Evolutionary conservation across 371 early-diverging fungal species (phyloP).

Genomic region (Apophysomyces ossiformis): DNA sequence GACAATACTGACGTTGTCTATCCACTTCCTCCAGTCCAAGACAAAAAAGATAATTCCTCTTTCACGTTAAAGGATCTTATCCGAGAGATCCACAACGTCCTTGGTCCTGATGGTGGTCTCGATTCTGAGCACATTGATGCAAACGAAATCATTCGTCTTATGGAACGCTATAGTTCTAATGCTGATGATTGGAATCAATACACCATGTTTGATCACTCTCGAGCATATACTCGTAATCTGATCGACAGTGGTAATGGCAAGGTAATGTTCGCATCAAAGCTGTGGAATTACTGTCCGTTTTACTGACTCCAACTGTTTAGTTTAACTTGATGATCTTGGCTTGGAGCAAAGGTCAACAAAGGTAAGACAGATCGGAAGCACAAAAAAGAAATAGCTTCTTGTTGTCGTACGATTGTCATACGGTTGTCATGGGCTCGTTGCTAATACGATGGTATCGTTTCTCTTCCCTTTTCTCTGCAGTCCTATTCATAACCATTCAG

Average conservation of each 20-base stretch:
- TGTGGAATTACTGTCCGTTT: slow-evolving; percentile 3
- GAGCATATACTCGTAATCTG: slow-evolving; percentile 82
- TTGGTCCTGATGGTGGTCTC: slow-evolving; percentile 34
- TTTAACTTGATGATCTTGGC: slow-evolving; percentile 92
- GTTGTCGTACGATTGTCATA: no score
- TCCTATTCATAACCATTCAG: slow-evolving; percentile 94
- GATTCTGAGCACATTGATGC: slow-evolving; percentile 68
- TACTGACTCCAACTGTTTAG: slow-evolving; percentile 18
- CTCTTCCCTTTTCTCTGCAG: slow-evolving; percentile 43
- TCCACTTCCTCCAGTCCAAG: background rate
- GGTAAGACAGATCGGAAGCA: slow-evolving; percentile 45
- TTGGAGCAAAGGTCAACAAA: slow-evolving; percentile 81
- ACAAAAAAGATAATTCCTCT: background rate
- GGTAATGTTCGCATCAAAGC: slow-evolving; percentile 24
- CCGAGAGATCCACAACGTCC: slow-evolving; percentile 21
- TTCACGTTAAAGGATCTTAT: slow-evolving; percentile 15
- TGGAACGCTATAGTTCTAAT: slow-evolving; percentile 69
- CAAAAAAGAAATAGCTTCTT: slow-evolving; percentile 10
- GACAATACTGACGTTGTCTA: background rate
- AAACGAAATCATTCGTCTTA: slow-evolving; percentile 60
- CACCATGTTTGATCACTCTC: slow-evolving; percentile 77
- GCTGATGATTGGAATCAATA: slow-evolving; percentile 77
- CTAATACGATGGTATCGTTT: background rate
- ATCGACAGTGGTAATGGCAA: slow-evolving; percentile 93
- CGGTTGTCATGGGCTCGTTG: background rate